Evolutionary conservation across 2,329 filamentous ascomycete genomes (phyloP).

Genomic region (Colletotrichum sp.): DNA sequence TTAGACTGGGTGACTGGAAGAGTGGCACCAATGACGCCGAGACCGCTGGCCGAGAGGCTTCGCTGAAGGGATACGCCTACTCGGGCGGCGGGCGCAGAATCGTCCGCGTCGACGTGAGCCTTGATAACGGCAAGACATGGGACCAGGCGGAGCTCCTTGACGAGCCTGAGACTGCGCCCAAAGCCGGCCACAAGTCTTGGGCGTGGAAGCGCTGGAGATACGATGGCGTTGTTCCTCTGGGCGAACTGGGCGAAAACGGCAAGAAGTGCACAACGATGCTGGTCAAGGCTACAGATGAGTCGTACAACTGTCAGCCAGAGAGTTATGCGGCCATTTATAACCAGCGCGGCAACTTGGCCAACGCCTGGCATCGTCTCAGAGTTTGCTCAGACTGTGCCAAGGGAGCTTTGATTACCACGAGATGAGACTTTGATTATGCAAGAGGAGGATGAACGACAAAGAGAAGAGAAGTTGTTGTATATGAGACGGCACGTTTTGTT

Average conservation of each 20-base stretch:
- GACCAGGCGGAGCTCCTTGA: constrained; percentile 65
- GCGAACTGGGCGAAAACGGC: constrained; percentile 24
- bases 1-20: constrained; percentile 46
- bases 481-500: not conserved
- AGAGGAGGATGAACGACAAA: not conserved
- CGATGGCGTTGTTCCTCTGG: constrained; percentile 47
- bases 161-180: constrained; percentile 40
- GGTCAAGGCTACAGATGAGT: constrained; percentile 70
- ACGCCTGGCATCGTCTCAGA: constrained; percentile 68
- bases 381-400: constrained; percentile 38
- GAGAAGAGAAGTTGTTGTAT: not conserved
- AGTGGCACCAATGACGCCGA: not conserved
- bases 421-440: not conserved
- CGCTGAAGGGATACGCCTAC: constrained; percentile 69
- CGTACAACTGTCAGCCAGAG: constrained; percentile 72
- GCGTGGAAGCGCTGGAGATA: constrained; percentile 70
- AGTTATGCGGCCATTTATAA: constrained; percentile 66
- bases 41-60: constrained; percentile 27
- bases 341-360: constrained; percentile 67
- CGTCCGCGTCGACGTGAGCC: constrained; percentile 69
- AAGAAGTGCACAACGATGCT: constrained; percentile 56
- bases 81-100: constrained; percentile 71
- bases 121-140: constrained; percentile 69
- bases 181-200: constrained; percentile 58
- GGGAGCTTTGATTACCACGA: not conserved